Conservation (phyloP, 306 rosid species). For the Hippophae rhamnoides region DNA sequence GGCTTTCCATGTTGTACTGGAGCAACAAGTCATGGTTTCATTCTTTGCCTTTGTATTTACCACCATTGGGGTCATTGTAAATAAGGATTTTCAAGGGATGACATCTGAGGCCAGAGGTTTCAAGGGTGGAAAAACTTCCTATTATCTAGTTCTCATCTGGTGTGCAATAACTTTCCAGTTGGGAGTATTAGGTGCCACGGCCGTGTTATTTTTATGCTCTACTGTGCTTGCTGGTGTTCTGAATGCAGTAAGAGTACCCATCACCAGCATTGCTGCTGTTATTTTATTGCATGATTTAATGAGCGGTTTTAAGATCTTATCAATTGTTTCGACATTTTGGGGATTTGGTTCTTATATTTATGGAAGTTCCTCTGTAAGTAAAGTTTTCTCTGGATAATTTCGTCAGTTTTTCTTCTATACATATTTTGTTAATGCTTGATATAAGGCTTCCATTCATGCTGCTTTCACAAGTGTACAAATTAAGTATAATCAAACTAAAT, state of each 20-base stretch:
- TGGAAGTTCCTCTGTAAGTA: conserved; percentile 43
- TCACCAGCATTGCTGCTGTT: conserved; percentile 89
- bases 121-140: conserved; percentile 53
- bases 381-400: conserved; percentile 7
- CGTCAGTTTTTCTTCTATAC: neutral
- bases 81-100: conserved; percentile 55
- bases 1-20: conserved; percentile 82
- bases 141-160: conserved; percentile 66
- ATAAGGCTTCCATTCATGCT: too few species aligned
- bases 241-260: conserved; percentile 76
- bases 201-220: conserved; percentile 75
- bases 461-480: too few species aligned
- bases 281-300: conserved; percentile 63
- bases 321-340: conserved; percentile 50
- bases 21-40: conserved; percentile 86
- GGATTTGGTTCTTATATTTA: conserved; percentile 50
- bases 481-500: too few species aligned
- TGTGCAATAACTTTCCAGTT: conserved; percentile 63
- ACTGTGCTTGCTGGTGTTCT: conserved; percentile 91
- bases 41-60: conserved; percentile 63
- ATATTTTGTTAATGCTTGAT: too few species aligned
- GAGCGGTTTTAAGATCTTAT: conserved; percentile 62
- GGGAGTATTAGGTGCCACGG: conserved; percentile 73
- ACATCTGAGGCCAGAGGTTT: conserved; percentile 48
- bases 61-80: conserved; percentile 46